These are phyloP conservation scores for Leersia perrieri DNA, from an alignment of 176 grass and related monocot species.

Conservation along the genomic window DNA sequence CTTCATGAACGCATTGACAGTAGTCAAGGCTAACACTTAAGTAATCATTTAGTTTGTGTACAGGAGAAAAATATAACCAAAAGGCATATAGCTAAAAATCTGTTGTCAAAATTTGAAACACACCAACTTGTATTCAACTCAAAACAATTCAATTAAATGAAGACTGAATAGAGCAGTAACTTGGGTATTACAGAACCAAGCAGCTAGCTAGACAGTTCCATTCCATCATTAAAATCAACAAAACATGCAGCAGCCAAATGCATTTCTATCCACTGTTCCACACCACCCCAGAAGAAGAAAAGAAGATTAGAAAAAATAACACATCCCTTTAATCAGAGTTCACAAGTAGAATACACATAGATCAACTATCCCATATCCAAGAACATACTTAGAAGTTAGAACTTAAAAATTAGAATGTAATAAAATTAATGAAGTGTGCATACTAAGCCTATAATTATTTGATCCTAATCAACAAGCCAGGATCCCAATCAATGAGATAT, in stretches of 20 bases:
- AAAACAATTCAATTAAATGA: background rate
- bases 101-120: background rate
- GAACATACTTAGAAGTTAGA: background rate
- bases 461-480: background rate
- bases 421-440: background rate
- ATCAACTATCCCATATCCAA: background rate
- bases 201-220: background rate
- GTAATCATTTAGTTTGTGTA: background rate
- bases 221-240: background rate
- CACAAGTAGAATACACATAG: background rate
- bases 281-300: background rate
- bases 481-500: background rate
- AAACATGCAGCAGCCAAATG: background rate
- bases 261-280: background rate
- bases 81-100: background rate
- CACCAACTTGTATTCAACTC: background rate
- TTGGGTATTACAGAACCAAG: background rate
- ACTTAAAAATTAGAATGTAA: no score
- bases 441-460: background rate
- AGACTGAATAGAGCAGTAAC: background rate
- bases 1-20: background rate
- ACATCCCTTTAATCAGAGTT: background rate
- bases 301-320: background rate
- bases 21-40: background rate
- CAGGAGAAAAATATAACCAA: background rate